These are phyloP conservation scores for Pleurozium schreberi DNA, from an alignment of 225 moss, liverwort and hornwort genomes.

Conservation along the genomic window DNA sequence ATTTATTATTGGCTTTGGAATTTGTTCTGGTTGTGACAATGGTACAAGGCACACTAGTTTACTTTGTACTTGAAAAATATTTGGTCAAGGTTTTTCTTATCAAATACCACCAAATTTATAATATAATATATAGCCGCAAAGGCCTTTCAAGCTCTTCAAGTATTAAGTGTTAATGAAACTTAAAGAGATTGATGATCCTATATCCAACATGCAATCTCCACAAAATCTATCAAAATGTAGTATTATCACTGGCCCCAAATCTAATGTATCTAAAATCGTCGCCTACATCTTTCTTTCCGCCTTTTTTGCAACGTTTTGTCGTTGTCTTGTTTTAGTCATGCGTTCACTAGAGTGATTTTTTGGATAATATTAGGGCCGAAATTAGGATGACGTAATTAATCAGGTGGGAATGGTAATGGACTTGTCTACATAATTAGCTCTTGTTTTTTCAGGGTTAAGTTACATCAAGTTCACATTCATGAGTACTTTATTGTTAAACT, in stretches of 20 bases:
- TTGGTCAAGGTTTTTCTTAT: too few relatives aligned
- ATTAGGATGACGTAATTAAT: too few relatives aligned
- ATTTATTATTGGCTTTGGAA: too few relatives aligned
- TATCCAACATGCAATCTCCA: rapidly evolving
- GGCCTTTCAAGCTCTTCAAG: too few relatives aligned
- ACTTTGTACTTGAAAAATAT: too few relatives aligned
- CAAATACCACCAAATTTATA: too few relatives aligned
- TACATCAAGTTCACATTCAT: background rate
- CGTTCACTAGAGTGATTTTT: background rate
- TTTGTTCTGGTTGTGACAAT: too few relatives aligned
- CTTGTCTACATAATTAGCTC: background rate
- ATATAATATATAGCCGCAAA: too few relatives aligned
- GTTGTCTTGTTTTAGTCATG: background rate
- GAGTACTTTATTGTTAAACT: background rate
- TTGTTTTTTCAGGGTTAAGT: background rate
- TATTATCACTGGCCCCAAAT: background rate
- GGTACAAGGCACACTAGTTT: too few relatives aligned
- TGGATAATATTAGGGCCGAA: background rate
- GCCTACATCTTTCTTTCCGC: background rate
- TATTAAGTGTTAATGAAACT: background rate
- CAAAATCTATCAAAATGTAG: background rate
- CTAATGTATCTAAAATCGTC: background rate
- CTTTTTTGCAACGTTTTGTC: background rate
- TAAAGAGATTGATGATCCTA: background rate
- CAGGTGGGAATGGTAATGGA: too few relatives aligned